phyloP scores from a whole-genome alignment of 352 stramenopile genomes.

The Phytophthora capsici region DNA sequence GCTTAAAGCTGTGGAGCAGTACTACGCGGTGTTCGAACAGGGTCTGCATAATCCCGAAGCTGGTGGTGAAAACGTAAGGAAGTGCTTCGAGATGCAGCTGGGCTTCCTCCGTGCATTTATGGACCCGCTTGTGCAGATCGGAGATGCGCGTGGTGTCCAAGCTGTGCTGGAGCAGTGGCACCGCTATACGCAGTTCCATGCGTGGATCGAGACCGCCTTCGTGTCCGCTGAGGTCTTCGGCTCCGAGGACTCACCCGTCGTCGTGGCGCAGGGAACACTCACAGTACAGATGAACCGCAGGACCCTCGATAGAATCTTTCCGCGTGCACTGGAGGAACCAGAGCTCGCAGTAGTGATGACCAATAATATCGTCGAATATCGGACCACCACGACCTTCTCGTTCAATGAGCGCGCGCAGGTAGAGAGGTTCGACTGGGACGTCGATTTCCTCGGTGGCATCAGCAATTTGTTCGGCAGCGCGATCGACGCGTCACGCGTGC shows the following conservation, averaged over 20 bases:
- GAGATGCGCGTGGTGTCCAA: constrained; percentile 38
- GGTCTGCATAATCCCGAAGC: constrained; percentile 60
- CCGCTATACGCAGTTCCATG: constrained; percentile 64
- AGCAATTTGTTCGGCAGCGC: constrained; percentile 39
- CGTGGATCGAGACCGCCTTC: constrained; percentile 47
- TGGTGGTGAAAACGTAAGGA: constrained; percentile 43
- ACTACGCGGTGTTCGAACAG: constrained; percentile 66
- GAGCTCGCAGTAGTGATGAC: constrained; percentile 44
- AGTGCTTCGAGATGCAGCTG: constrained; percentile 65
- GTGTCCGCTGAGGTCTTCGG: constrained; percentile 53
- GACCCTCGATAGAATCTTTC: constrained; percentile 58
- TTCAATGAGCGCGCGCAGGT: constrained; percentile 57
- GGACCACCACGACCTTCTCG: constrained; percentile 44
- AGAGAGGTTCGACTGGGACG: constrained; percentile 41
- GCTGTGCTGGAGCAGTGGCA: constrained; percentile 69
- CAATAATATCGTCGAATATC: constrained; percentile 43
- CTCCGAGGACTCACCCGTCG: constrained; percentile 53
- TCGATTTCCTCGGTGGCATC: constrained; percentile 55
- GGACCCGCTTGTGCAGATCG: constrained; percentile 45
- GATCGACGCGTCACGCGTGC: constrained; percentile 31
- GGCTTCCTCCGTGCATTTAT: constrained; percentile 60
- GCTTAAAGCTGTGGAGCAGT: constrained; percentile 72
- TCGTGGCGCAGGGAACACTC: constrained; percentile 50
- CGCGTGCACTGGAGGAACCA: constrained; percentile 47
- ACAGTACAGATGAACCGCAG: constrained; percentile 40